phyloP scores from a whole-genome alignment of 495 filamentous ascomycete genomes.

The Penicillium coffeae region DNA sequence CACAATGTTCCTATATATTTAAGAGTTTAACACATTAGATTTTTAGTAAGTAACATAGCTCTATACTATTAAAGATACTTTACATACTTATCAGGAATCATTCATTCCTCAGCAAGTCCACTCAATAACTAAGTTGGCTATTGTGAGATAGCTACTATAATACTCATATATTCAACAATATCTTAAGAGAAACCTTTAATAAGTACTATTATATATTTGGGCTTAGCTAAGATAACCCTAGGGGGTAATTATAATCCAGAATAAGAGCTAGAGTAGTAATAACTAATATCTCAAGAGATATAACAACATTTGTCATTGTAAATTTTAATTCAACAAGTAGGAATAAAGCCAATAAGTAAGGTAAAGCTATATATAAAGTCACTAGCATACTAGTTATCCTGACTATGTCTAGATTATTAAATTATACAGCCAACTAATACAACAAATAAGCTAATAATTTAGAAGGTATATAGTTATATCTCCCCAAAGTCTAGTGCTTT shows the following conservation, averaged over 20 bases:
- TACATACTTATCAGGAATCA: conserved; percentile 4
- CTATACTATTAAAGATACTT: conserved; percentile 6
- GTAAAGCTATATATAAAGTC: not conserved
- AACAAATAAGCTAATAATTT: conserved; percentile 15
- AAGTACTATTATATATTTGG: conserved; percentile 22
- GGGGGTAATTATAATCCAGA: not conserved
- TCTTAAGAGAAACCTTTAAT: conserved; percentile 24
- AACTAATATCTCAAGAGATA: conserved; percentile 20
- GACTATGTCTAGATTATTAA: conserved; percentile 16
- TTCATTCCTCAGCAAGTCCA: conserved; percentile 14
- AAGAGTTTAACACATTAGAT: conserved; percentile 21
- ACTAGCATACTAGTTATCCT: not conserved
- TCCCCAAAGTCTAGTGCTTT: too few relatives aligned
- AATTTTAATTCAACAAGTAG: conserved; percentile 19
- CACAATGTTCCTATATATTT: conserved; percentile 20
- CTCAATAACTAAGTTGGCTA: conserved; percentile 20
- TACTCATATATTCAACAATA: conserved; percentile 16
- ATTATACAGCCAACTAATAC: conserved; percentile 18
- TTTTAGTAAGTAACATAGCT: conserved; percentile 17
- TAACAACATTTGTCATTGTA: conserved; percentile 18
- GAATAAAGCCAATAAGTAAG: conserved; percentile 9
- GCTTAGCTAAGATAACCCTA: not conserved
- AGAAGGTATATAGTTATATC: conserved; percentile 17
- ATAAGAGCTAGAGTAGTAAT: conserved; percentile 18
- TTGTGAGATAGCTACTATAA: conserved; percentile 29